Evolutionary conservation across 345 rosid genomes (phyloP), one percentile per base, ranked within the genome.

Genomic region (Mangifera indica): DNA sequence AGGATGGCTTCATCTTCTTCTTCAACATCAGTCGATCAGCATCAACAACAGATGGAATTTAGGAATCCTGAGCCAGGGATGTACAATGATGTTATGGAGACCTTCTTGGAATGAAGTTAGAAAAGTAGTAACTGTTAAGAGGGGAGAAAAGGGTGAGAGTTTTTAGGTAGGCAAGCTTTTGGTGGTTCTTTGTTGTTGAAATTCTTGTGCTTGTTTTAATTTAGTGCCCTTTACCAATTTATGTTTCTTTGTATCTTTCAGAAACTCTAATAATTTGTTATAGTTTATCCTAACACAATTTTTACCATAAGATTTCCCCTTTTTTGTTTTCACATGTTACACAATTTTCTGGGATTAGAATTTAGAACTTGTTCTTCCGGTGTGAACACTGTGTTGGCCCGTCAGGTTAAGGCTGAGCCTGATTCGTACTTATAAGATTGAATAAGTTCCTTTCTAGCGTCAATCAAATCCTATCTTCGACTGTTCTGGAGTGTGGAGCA

Each of bases 21-120:
- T 40, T 91, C 94, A 0, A 87, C 96, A 18, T 84, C 94, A 2
- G 76, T 82, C 0, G 88, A 86, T 76, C 89, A 85, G 45, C 91
- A 82, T 71, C 90, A 78, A 21, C 75, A 81, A n/a, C 53, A 71
- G 0, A 68, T 76, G 60, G 92, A 88, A 82, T 91, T 81, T 22
- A 75, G 85, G 81, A 89, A 83, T 74, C 24, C 87, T 0, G 92
- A 87, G 60, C 40, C 82, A 0, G 93, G 94, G 73, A 78, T 95
- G 85, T 92, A 86, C 72, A 67, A 85, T 1, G 93, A 91, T 60
- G 89, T 79, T 67, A 86, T 91, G 96, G 93, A 88, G 81, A 88
- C 90, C 8, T 92, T 83, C 89, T 72, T 94, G 92, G 93, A 89
- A 56, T 89, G 87, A 90, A 45, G 60, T 70, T 66, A 52, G 66